Base-by-base conservation (phyloP, 257 asterid genomes). In the Sherardia arvensis region DNA sequence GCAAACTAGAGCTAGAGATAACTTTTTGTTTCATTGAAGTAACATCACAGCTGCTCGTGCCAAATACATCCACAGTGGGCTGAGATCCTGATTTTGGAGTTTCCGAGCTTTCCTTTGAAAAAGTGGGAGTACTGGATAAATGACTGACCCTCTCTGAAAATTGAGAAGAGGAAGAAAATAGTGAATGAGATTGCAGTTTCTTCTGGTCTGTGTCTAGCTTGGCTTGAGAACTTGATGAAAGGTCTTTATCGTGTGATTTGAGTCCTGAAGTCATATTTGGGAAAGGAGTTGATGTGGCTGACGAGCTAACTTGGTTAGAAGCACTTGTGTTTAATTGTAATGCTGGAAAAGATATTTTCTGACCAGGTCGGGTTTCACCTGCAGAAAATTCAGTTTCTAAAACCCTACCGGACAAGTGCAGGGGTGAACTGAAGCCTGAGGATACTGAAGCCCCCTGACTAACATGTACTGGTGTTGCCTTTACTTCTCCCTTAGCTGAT, bases 261-360 rank as follows among this genome's bases (percentile, higher is more conserved):
- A 77, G 69, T 48, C 78, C 70, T 53, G 77, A 66, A 77, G 70
- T 74, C 71, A 79, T 70, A 71, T 77, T 75, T 54, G 86, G 21
- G 33, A 47, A 57, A 66, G 66, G 65, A 61, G 85, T 72, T 22
- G 74, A 60, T 73, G 82, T 36, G 22, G 82, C 60, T 63, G 78
- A 70, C n/a, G 65, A 59, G 66, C 63, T 61, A 59, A 40, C 60
- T 57, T 67, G 77, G 59, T 80, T 20, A 43, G 74, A 71, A 20
- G 79, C 65, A 54, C 58, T 65, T 53, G 70, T 36, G 61, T 40
- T 20, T 17, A 54, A 67, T 22, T 15, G 57, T 26, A 55, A 20
- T 49, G 45, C 28, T 33, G 64, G 23, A 53, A 60, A 64, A 22
- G 61, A 34, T 21, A 45, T 34, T 11, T 53, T 66, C 78, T 62